Conservation (phyloP, 352 stramenopile genomes). For the Phytophthora foliorum region DNA sequence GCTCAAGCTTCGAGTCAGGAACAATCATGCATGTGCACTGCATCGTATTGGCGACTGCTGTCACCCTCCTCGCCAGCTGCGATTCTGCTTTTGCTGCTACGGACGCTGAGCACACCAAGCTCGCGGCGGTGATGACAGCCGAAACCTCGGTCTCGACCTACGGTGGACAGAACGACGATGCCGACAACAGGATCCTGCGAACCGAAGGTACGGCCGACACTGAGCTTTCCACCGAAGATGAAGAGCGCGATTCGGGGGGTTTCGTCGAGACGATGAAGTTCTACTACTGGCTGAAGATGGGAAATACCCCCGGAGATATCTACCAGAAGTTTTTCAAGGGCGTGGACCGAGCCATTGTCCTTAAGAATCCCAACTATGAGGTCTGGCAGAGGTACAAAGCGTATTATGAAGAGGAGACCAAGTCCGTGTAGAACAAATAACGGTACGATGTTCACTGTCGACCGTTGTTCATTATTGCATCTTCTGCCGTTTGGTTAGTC, state of each 20-base stretch:
- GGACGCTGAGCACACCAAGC: slow-evolving; percentile 4
- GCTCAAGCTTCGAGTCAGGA: not conserved
- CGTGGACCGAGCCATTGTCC: slow-evolving; percentile 12
- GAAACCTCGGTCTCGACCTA: slow-evolving; percentile 8
- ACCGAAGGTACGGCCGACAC: not conserved
- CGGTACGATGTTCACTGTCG: too few relatives aligned
- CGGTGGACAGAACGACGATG: not conserved
- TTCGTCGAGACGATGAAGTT: slow-evolving; percentile 19
- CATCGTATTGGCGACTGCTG: slow-evolving; percentile 6
- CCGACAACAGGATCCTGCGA: slow-evolving; percentile 8
- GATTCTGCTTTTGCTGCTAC: slow-evolving; percentile 4
- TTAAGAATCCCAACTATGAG: slow-evolving; percentile 24
- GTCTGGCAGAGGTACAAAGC: slow-evolving; percentile 23
- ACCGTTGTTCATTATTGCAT: too few relatives aligned
- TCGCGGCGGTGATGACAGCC: not conserved
- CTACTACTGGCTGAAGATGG: slow-evolving; percentile 22
- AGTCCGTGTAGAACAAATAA: not conserved
- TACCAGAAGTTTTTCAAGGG: slow-evolving; percentile 26
- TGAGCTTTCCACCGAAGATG: not conserved
- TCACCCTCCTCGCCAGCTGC: slow-evolving; percentile 6
- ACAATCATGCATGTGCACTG: slow-evolving; percentile 14
- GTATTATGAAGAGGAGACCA: slow-evolving; percentile 12
- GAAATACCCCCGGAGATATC: slow-evolving; percentile 11
- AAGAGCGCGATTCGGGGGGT: slow-evolving; percentile 3
- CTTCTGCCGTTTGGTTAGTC: too few relatives aligned